Evolutionary conservation across 202 grass and related monocot genomes (phyloP), one percentile per base, ranked within the genome.

Genomic region (Hordeum pubiflorum): DNA sequence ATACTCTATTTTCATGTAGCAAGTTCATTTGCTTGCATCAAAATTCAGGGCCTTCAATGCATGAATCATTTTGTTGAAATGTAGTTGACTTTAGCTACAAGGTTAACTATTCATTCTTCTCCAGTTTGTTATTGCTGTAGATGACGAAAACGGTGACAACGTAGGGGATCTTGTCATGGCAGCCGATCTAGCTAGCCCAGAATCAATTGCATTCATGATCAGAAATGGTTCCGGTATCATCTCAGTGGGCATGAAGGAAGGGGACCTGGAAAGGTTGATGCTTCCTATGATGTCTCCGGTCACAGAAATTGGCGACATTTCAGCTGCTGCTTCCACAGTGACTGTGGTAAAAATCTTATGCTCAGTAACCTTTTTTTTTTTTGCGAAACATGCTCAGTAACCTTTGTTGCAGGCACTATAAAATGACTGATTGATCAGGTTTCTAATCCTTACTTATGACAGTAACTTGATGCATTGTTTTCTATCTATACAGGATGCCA

Each of bases 111-210:
- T 81, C 83, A 88, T 92, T 89, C 78, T 90, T 91, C 77, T 92
- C 76, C 91, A 98, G 95, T 94, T 98, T 89, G 90, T 94, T 81
- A 91, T 98, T 88, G 95, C 88, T 88, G 92, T 98, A 87, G 90
- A 98, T 89, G 95, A 89, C 76, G 95, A 94, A 76, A 89, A 86
- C 0, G 88, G 91, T 22, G 89, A 89, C 29, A 84, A 81, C 0
- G 86, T 88, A 86, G 92, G 95, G 56, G 88, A 89, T 78, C 85
- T 98, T 79, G 59, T 94, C 61, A 98, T 94, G 88, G 95, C 92
- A 72, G 95, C 91, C 9, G 82, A 80, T 63, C 83, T 87, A 74
- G 92, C 84, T 12, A 88, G 84, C 56, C 73, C 84, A 34, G 61
- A 86, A 58, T 76, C 86, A 3, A 80, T 98, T 63, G 90, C 92